These are phyloP conservation scores for Ceratocystis diversiconidia DNA, from an alignment of 2,329 filamentous ascomycete species.

Conservation along the genomic window DNA sequence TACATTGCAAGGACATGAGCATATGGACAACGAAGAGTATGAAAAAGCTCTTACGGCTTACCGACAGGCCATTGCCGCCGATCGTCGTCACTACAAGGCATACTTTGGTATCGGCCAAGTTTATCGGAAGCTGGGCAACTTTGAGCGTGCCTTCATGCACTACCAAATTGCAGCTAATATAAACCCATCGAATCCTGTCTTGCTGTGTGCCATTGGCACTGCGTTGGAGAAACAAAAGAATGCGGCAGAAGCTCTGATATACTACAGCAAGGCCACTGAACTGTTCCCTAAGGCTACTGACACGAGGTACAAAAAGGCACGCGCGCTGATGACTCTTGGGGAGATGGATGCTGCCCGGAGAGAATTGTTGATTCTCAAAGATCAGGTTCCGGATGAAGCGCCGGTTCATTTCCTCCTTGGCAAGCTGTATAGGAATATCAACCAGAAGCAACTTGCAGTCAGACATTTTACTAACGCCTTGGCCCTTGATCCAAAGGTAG, in stretches of 20 bases:
- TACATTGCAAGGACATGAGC: conserved; percentile 89
- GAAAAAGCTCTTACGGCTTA: conserved; percentile 86
- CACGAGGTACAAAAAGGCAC: conserved; percentile 84
- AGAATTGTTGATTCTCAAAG: conserved; percentile 78
- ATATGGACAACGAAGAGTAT: conserved; percentile 91
- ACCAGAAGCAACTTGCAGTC: conserved; percentile 66
- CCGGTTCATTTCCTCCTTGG: conserved; percentile 93
- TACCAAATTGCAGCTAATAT: conserved; percentile 78
- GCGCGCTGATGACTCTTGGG: conserved; percentile 64
- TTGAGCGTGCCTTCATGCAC: conserved; percentile 80
- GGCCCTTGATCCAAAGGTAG: conserved; percentile 90
- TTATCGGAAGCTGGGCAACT: conserved; percentile 80
- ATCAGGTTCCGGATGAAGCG: conserved; percentile 83
- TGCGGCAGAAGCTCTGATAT: conserved; percentile 59
- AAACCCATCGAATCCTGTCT: conserved; percentile 84
- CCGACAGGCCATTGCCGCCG: conserved; percentile 69
- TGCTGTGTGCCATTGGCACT: conserved; percentile 83
- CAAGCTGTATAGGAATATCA: conserved; percentile 60
- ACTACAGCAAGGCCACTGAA: conserved; percentile 70
- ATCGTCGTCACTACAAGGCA: conserved; percentile 90
- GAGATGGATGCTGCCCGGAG: conserved; percentile 58
- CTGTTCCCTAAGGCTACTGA: conserved; percentile 69
- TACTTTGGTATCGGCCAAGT: conserved; percentile 82
- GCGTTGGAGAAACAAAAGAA: conserved; percentile 83
- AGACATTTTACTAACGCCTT: conserved; percentile 88